Base-by-base conservation (phyloP, 164 flowering plant species). In the Platanus orientalis region DNA sequence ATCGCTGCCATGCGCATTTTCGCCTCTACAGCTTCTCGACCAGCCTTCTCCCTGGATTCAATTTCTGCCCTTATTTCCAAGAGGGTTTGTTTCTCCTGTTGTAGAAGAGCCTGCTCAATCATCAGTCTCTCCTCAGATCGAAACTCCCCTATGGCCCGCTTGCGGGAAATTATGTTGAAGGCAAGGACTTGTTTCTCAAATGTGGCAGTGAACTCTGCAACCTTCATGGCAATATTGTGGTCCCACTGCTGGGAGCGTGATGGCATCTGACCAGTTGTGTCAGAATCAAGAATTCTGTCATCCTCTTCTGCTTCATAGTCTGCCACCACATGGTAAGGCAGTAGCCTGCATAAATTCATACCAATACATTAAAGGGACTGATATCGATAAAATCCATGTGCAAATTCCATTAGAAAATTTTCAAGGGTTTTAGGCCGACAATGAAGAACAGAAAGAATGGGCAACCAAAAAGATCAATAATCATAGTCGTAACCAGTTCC, bases 301-400 rank as follows among this genome's bases (percentile, higher is more conserved):
- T 91, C 99, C 69, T 91, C 97, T 74, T 94, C 97, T 11, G 97
- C 97, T 76, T 94, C 99, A 76, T 94, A 94, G 73, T 94, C 99
- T 21, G 99, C 99, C 69, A 91, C 96, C 3, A 94, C 99, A 77
- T 91, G 99, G 72, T 94, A 94, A 12, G 99, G 96, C 32, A 94
- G 76, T 44, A 94, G 69, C 83, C 99, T 94, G 83, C 67, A 70
- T 23, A 59, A 52, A 68, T 42, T 62, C n/a, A 57, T n/a, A n/a
- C n/a, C n/a, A n/a, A n/a, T n/a, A n/a, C n/a, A n/a, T n/a, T n/a
- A n/a, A n/a, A n/a, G n/a, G n/a, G n/a, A n/a, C n/a, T n/a, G n/a
- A n/a, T n/a, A n/a, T n/a, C n/a, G n/a, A n/a, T n/a, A n/a, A n/a
- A n/a, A n/a, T n/a, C n/a, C n/a, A n/a, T n/a, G n/a, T n/a, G n/a